Conservation (phyloP, 768 basidiomycete species). For the Rhodotorula paludigena region DNA sequence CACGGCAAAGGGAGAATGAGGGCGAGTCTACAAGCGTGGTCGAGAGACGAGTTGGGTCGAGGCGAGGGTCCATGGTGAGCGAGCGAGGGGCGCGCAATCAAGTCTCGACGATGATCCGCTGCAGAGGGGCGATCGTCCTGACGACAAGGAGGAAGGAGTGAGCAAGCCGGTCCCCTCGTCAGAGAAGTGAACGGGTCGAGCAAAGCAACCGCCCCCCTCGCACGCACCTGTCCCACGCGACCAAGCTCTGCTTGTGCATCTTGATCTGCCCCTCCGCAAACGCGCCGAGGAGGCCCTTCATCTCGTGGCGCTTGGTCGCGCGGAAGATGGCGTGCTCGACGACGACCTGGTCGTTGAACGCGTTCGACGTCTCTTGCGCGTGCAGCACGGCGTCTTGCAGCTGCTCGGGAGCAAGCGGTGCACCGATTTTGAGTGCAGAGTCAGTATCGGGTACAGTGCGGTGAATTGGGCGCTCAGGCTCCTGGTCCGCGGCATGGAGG, state of each 20-base stretch:
- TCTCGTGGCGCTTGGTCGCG: constrained; percentile 82
- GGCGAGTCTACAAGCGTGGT: too few relatives aligned
- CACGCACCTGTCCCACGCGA: constrained; percentile 29
- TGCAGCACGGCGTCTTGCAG: constrained; percentile 93
- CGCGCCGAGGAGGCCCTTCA: constrained; percentile 88
- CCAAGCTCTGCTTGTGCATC: constrained; percentile 56
- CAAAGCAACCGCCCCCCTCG: too few relatives aligned
- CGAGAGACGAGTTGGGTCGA: too few relatives aligned
- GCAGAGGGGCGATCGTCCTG: constrained; percentile 24
- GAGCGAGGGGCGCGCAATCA: background rate
- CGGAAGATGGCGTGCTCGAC: constrained; percentile 88
- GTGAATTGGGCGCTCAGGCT: too few relatives aligned
- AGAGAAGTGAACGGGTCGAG: background rate
- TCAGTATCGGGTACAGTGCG: too few relatives aligned
- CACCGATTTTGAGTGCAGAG: background rate
- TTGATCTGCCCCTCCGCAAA: constrained; percentile 93
- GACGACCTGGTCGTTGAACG: constrained; percentile 91
- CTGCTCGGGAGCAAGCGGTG: too few relatives aligned
- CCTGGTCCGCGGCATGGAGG: too few relatives aligned
- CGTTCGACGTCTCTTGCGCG: constrained; percentile 90
- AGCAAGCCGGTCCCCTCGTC: too few relatives aligned
- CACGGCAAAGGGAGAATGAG: too few relatives aligned
- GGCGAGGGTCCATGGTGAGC: too few relatives aligned
- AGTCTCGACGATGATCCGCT: constrained; percentile 29
- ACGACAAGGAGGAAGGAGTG: too few relatives aligned